These are phyloP conservation scores for Boletus vinaceobasis DNA, from an alignment of 768 basidiomycete species.

Conservation along the genomic window DNA sequence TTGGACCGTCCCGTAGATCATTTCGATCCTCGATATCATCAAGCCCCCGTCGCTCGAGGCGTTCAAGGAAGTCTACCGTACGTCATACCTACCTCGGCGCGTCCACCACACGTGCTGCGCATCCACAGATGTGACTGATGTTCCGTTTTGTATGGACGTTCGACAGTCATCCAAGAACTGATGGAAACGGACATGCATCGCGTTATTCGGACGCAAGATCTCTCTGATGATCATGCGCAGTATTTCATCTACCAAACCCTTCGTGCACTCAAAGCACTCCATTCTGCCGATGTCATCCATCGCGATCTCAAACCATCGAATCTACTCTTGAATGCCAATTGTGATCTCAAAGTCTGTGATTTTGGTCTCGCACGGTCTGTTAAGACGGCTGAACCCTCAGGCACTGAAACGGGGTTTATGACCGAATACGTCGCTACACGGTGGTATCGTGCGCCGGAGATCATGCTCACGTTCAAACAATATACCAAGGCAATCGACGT, in stretches of 20 bases:
- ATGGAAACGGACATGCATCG: constrained; percentile 98
- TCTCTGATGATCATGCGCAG: constrained; percentile 93
- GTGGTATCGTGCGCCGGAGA: constrained; percentile 99
- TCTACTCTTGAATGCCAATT: constrained; percentile 94
- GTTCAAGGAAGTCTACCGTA: constrained; percentile 84
- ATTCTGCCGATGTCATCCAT: constrained; percentile 95
- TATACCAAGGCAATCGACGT: constrained; percentile 96
- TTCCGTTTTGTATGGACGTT: background rate
- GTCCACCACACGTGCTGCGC: background rate
- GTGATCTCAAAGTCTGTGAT: constrained; percentile 92
- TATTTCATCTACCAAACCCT: constrained; percentile 95
- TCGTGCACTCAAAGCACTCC: constrained; percentile 91
- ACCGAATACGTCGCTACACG: constrained; percentile 97
- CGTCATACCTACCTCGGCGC: constrained; percentile 24
- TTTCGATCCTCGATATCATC: constrained; percentile 87
- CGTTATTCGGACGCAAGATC: constrained; percentile 91
- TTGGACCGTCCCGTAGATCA: constrained; percentile 51
- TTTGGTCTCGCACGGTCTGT: constrained; percentile 94
- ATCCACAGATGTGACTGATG: background rate
- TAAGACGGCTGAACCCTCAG: constrained; percentile 79
- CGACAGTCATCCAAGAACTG: constrained; percentile 79
- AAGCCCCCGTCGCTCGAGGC: constrained; percentile 74
- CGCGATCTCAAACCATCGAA: constrained; percentile 98
- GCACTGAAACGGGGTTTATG: constrained; percentile 87
- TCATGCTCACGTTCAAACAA: constrained; percentile 99